Evolutionary conservation across 805 yeast species (phyloP).

Genomic region (Alloascoidea hylecoeti): DNA sequence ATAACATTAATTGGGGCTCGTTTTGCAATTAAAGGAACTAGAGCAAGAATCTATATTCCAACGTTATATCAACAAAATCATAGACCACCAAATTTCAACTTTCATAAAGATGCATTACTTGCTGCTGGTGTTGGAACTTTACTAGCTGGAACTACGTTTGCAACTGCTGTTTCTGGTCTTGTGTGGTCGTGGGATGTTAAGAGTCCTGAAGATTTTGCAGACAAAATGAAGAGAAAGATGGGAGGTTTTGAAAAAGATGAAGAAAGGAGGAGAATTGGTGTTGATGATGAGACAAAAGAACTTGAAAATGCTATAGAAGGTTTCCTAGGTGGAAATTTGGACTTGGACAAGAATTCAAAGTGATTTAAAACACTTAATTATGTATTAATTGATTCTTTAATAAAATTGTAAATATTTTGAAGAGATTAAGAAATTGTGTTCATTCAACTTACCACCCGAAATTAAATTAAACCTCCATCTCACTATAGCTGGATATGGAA

Average conservation of each 20-base stretch:
- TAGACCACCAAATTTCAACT: conserved; percentile 69
- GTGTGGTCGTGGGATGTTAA: conserved; percentile 83
- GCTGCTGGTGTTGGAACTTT: conserved; percentile 77
- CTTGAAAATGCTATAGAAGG: conserved; percentile 7
- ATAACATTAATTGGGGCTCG: neutral
- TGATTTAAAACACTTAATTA: conserved; percentile 3
- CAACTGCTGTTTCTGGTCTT: conserved; percentile 41
- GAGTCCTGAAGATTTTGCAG: conserved; percentile 54
- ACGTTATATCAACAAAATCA: conserved; percentile 74
- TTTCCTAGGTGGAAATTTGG: conserved; percentile 7
- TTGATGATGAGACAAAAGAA: conserved; percentile 9
- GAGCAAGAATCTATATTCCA: conserved; percentile 27
- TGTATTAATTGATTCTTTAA: neutral
- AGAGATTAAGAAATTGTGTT: too few species aligned
- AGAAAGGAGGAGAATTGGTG: conserved; percentile 7
- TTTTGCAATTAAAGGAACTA: neutral
- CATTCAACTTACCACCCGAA: too few species aligned
- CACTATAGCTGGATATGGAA: too few species aligned
- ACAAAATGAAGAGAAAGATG: conserved; percentile 42
- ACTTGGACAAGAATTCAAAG: conserved; percentile 4
- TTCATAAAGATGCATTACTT: conserved; percentile 69
- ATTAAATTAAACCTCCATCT: too few species aligned
- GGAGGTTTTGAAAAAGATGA: conserved; percentile 46
- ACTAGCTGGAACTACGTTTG: conserved; percentile 55
- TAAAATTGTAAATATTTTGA: too few species aligned